Percentiles rank a stretch among this genome's conserved stretches.
phyloP scores from a whole-genome alignment of 140 eudicot species.

The Senecio squalidus region DNA sequence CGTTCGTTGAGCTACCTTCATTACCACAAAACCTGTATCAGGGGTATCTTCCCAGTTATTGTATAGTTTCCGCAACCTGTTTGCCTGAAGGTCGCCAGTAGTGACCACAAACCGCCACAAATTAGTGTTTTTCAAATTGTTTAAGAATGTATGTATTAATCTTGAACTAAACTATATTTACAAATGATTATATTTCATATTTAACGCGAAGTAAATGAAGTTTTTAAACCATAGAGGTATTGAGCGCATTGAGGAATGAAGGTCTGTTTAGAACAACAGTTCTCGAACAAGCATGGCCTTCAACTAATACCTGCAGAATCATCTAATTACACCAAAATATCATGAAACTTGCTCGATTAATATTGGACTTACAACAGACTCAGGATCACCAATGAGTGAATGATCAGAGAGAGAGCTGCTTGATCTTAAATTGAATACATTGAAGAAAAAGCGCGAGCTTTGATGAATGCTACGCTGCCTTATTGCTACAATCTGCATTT shows the following conservation, averaged over 20 bases:
- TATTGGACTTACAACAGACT: conserved; percentile 24
- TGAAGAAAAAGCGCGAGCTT: conserved; percentile 2
- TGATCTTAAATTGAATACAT: background rate
- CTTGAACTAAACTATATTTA: background rate
- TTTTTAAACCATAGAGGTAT: conserved; percentile 46
- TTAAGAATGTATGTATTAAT: background rate
- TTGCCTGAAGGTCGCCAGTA: conserved; percentile 35
- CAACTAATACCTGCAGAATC: conserved; percentile 50
- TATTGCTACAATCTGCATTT: conserved; percentile 20
- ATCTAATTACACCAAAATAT: too few species aligned
- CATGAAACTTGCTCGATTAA: background rate
- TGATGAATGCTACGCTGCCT: background rate
- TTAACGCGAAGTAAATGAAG: too few species aligned
- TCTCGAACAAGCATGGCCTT: conserved; percentile 54
- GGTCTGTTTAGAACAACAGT: conserved; percentile 73
- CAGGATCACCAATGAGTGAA: conserved; percentile 14
- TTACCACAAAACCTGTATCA: conserved; percentile 61
- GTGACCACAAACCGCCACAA: background rate
- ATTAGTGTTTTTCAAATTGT: background rate
- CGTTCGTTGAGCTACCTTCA: conserved; percentile 52
- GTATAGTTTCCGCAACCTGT: conserved; percentile 58
- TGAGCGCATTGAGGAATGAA: conserved; percentile 54
- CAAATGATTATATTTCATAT: background rate
- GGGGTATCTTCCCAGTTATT: conserved; percentile 72
- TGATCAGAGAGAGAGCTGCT: conserved; percentile 4